Percentiles rank a stretch among this genome's conserved stretches.
Evolutionary conservation across 2,329 filamentous ascomycete genomes (phyloP).

Genomic region (Microcyclospora pomicola): DNA sequence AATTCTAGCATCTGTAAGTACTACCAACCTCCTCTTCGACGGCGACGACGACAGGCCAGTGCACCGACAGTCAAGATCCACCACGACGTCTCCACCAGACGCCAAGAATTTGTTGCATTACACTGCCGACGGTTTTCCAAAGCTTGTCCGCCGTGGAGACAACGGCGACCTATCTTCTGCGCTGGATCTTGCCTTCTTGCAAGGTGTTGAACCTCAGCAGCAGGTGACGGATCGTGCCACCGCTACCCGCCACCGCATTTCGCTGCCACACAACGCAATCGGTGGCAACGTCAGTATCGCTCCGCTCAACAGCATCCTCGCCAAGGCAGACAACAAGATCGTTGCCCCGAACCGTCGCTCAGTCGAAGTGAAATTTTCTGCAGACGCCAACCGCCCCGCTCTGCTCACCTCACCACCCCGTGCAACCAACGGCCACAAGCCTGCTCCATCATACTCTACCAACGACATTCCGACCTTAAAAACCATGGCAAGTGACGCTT

Average conservation of each 20-base stretch:
- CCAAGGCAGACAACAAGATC: constrained; percentile 27
- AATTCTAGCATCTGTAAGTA: constrained; percentile 68
- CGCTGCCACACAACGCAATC: constrained; percentile 23
- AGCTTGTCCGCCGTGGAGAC: constrained; percentile 54
- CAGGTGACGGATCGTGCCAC: constrained; percentile 49
- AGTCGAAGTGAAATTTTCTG: constrained; percentile 32
- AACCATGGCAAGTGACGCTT: constrained; percentile 42
- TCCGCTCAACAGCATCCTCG: constrained; percentile 25
- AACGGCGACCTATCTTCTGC: constrained; percentile 46
- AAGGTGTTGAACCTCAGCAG: constrained; percentile 48
- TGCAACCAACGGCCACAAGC: constrained; percentile 48
- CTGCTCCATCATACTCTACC: constrained; percentile 80
- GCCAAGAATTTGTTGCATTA: constrained; percentile 57
- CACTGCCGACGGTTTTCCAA: constrained; percentile 76
- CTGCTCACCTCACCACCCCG: constrained; percentile 46
- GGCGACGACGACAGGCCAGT: constrained; percentile 46
- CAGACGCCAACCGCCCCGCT: constrained; percentile 32
- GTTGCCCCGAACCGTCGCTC: constrained; percentile 32
- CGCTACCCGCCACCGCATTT: constrained; percentile 29
- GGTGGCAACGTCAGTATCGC: constrained; percentile 21
- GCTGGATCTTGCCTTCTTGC: constrained; percentile 62
- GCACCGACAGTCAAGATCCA: constrained; percentile 18
- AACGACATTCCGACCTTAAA: constrained; percentile 82
- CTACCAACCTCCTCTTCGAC: constrained; percentile 70
- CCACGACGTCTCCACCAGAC: constrained; percentile 43